Conservation (phyloP, 768 basidiomycete genomes). For the Candolleomyces eurysporus region DNA sequence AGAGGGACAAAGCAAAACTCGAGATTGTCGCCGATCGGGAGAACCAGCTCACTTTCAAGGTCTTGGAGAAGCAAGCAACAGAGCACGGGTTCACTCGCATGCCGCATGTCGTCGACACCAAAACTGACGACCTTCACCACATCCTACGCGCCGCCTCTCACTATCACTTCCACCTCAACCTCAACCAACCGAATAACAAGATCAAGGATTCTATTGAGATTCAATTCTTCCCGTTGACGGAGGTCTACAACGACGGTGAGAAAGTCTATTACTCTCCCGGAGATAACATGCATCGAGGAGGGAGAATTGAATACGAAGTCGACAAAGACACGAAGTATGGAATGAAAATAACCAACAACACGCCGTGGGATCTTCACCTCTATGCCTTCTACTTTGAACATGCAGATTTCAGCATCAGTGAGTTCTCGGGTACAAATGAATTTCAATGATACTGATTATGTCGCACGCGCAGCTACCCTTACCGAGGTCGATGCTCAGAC, state of each 20-base stretch:
- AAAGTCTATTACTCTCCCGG: constrained; percentile 16
- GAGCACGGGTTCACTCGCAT: constrained; percentile 17
- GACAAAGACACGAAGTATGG: constrained; percentile 1
- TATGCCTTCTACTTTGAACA: not conserved
- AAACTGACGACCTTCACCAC: constrained; percentile 11
- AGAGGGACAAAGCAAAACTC: constrained; percentile 14
- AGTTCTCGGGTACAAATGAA: constrained; percentile 6
- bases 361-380: constrained; percentile 3
- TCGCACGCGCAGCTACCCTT: not conserved
- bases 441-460: not conserved
- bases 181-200: constrained; percentile 15
- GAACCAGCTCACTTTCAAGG: constrained; percentile 19
- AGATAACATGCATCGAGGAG: constrained; percentile 24
- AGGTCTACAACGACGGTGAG: constrained; percentile 16
- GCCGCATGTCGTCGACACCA: constrained; percentile 12
- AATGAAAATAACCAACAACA: constrained; percentile 31
- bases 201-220: constrained; percentile 19
- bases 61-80: constrained; percentile 17
- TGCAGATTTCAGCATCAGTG: constrained; percentile 23
- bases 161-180: constrained; percentile 27
- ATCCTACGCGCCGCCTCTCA: constrained; percentile 18
- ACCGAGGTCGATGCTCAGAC: not conserved
- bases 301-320: constrained; percentile 2
- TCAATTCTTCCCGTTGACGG: constrained; percentile 25
- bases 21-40: constrained; percentile 15